Conservation (phyloP, 768 basidiomycete species). For the Daedaleopsis nitida region DNA sequence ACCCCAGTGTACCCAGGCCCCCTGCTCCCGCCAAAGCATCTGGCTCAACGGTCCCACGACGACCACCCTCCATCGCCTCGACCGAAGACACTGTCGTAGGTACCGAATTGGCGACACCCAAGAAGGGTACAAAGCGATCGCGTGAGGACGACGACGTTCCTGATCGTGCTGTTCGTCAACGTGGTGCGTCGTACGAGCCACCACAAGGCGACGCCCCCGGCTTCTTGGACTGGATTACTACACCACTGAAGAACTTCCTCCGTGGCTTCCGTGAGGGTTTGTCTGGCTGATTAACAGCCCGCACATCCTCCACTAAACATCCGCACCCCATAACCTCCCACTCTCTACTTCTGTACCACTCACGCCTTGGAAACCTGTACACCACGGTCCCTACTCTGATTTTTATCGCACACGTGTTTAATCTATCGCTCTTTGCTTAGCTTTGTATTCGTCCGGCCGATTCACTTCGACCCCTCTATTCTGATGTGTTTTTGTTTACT, state of each 20-base stretch:
- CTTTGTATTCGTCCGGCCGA: not conserved
- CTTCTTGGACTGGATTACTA: conserved; percentile 58
- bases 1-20: not conserved
- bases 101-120: conserved; percentile 27
- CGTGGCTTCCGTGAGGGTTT: conserved; percentile 62
- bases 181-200: conserved; percentile 48
- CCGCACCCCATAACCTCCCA: not conserved
- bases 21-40: conserved; percentile 13
- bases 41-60: conserved; percentile 1
- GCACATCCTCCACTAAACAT: not conserved
- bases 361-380: not conserved
- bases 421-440: conserved; percentile 1
- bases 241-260: conserved; percentile 65
- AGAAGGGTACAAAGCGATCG: conserved; percentile 47
- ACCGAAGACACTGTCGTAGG: conserved; percentile 42
- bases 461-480: not conserved
- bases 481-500: not conserved
- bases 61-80: conserved; percentile 30
- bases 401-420: not conserved
- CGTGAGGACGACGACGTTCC: conserved; percentile 50
- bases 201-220: conserved; percentile 49
- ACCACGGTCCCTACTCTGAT: not conserved
- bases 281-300: conserved; percentile 9
- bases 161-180: conserved; percentile 51
- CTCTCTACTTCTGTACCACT: not conserved